Evolutionary conservation across 352 stramenopile genomes (phyloP), one percentile per base, ranked within the genome.

Genomic region (Plasmopara viticola): DNA sequence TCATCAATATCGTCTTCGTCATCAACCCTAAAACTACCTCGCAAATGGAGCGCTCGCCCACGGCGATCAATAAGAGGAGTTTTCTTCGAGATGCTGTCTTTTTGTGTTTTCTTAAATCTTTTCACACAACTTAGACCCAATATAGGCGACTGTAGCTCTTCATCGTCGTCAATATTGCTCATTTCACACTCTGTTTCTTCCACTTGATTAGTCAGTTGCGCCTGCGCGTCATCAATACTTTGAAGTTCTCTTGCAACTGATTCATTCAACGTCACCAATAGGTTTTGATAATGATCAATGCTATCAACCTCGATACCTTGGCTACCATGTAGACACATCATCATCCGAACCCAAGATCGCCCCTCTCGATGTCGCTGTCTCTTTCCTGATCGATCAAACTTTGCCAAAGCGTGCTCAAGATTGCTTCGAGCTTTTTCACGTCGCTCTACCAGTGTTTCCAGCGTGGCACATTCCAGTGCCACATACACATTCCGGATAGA

Each of bases 401-500:
- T 49, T 0, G 67, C 79, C 29, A 90, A 52, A 7, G 62, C 66
- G 29, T 85, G 78, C 44, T 90, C 77, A 20, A 92, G 54, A 9
- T 43, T 44, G 7, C 70, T 63, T 9, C 76, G 78, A 10, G 60
- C 57, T 17, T 64, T 55, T 37, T 87, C 65, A 12, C 79, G 78
- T 55, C 78, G 67, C 5, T 59, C 61, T 2, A 89, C 74, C 25
- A 85, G 55, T 3, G 64, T 55, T 33, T 89, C 73, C 10, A 92
- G 46, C 12, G 66, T 68, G 0, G 60, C 53, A 55, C 82, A 90
- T 60, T 92, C 82, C 25, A 90, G 49, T 6, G 76, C 73, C 28
- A 92, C 71, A 48, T 87, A 86, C 37, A 88, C 82, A 28, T 64
- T 71, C 52, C 71, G 71, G 10, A 88, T 59, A 2, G 72, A 63